phyloP scores from a whole-genome alignment of 2,329 filamentous ascomycete genomes.

The Aspergillus ibericus region DNA sequence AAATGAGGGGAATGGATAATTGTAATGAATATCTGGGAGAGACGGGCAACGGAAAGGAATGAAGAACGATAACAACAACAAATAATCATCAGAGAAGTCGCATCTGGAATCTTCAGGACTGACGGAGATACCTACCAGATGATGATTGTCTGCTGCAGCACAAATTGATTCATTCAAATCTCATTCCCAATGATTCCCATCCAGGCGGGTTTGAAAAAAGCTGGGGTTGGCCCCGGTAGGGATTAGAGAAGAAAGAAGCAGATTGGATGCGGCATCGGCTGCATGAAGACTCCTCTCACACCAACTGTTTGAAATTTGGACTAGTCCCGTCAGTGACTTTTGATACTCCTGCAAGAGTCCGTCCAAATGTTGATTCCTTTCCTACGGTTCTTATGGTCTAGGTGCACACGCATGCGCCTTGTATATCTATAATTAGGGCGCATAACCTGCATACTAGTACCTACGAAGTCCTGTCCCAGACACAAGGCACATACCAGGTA shows the following conservation, averaged over 20 bases:
- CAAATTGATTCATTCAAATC: background rate
- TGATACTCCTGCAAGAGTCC: too few relatives aligned
- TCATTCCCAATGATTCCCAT: background rate
- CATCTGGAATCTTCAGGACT: background rate
- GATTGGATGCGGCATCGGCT: constrained; percentile 11
- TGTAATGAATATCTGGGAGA: background rate
- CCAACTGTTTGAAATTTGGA: constrained; percentile 19
- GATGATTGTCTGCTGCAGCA: background rate
- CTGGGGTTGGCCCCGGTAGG: constrained; percentile 12
- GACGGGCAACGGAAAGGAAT: background rate
- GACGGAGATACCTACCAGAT: too few relatives aligned
- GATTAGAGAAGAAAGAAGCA: constrained; percentile 8
- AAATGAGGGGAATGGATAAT: background rate
- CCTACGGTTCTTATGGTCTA: too few relatives aligned
- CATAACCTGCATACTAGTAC: background rate
- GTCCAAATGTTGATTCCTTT: too few relatives aligned
- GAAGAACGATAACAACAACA: background rate
- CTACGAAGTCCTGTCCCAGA: background rate
- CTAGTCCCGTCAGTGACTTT: constrained; percentile 8
- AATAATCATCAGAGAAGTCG: background rate
- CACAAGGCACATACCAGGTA: background rate
- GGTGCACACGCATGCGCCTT: background rate
- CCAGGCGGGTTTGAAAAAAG: constrained; percentile 3
- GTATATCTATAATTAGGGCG: background rate
- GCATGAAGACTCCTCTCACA: constrained; percentile 16